These are phyloP conservation scores for Chaetomium sp. DNA, from an alignment of 2,329 filamentous ascomycete species.

Conservation along the genomic window DNA sequence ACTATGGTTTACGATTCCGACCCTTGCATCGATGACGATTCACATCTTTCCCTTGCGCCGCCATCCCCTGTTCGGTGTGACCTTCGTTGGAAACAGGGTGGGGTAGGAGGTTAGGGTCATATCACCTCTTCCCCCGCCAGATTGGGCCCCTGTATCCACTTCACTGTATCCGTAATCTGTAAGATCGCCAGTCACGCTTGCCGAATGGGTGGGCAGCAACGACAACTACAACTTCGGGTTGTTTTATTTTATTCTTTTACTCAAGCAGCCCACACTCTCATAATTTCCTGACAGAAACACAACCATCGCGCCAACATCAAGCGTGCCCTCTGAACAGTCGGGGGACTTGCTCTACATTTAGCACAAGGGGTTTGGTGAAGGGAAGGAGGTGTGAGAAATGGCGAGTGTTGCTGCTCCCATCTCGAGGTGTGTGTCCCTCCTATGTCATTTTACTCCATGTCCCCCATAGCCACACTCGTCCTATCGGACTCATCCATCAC, in stretches of 20 bases:
- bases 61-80: background rate
- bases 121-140: background rate
- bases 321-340: background rate
- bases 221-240: background rate
- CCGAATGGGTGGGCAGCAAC: background rate
- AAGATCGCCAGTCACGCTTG: background rate
- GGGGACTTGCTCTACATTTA: too few species aligned
- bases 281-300: too few species aligned
- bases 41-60: background rate
- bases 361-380: too few species aligned
- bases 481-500: background rate
- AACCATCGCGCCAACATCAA: background rate
- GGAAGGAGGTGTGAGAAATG: background rate
- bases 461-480: background rate
- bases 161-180: too few species aligned
- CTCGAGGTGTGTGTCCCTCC: constrained; percentile 2
- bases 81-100: background rate
- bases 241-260: background rate
- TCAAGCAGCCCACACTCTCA: background rate
- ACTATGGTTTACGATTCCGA: background rate
- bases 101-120: background rate
- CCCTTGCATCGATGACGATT: background rate
- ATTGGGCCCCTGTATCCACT: background rate
- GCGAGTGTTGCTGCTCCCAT: constrained; percentile 3
- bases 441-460: background rate